Conservation (phyloP, 2,329 filamentous ascomycete genomes). For the Colletotrichum navitas region DNA sequence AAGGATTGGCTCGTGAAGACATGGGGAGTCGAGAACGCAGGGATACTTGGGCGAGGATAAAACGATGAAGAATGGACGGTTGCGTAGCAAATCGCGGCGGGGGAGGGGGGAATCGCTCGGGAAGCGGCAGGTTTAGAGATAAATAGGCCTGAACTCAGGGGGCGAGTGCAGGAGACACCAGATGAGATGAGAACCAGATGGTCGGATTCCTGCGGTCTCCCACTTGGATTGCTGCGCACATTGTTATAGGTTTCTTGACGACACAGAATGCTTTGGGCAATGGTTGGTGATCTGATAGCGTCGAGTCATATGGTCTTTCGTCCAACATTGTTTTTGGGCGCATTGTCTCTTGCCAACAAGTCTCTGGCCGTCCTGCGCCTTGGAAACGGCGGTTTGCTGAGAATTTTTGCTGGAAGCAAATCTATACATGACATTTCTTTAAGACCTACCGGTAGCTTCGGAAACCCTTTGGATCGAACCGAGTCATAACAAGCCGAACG, state of each 20-base stretch:
- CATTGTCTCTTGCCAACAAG: neutral
- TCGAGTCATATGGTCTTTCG: neutral
- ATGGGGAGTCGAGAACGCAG: constrained; percentile 17
- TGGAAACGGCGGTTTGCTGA: neutral
- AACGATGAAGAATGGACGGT: constrained; percentile 30
- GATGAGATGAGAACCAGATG: constrained; percentile 26
- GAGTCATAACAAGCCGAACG: too few relatives aligned
- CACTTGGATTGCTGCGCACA: neutral
- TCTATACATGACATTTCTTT: neutral
- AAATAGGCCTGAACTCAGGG: constrained; percentile 22
- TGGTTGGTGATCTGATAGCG: neutral
- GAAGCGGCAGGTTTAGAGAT: constrained; percentile 1
- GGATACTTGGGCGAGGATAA: constrained; percentile 27
- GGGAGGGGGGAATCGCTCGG: neutral
- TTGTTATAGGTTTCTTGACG: too few relatives aligned
- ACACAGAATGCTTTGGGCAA: too few relatives aligned
- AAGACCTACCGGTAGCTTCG: neutral
- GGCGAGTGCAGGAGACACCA: constrained; percentile 23
- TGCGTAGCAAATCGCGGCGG: constrained; percentile 9
- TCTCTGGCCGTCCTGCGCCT: neutral
- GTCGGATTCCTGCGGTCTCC: neutral
- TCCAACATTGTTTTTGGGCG: fast-evolving
- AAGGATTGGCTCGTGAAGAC: constrained; percentile 14
- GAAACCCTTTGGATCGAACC: neutral
- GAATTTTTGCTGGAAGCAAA: neutral